phyloP scores from a whole-genome alignment of 176 grass and related monocot genomes.

The Eragrostis nindensis region DNA sequence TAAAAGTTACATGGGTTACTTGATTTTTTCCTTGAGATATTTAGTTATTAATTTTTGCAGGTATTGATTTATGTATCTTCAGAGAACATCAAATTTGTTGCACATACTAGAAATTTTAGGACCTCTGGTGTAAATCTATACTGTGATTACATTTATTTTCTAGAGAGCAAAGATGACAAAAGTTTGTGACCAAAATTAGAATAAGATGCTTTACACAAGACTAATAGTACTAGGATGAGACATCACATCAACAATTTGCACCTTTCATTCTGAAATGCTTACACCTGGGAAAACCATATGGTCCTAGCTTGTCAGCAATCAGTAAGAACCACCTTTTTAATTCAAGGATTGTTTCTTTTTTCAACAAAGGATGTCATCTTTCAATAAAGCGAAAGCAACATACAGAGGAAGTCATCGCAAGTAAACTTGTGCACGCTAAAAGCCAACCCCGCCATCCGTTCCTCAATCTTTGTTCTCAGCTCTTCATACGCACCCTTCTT shows the following conservation, averaged over 20 bases:
- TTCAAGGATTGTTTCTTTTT: conserved; percentile 25
- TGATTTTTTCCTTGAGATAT: background rate
- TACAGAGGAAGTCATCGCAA: conserved; percentile 48
- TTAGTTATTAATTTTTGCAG: background rate
- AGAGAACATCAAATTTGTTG: background rate
- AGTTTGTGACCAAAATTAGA: conserved; percentile 9
- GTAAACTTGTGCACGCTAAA: conserved; percentile 57
- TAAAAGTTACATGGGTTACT: background rate
- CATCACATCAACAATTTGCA: conserved; percentile 48
- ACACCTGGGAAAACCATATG: conserved; percentile 48
- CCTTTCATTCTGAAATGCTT: conserved; percentile 32
- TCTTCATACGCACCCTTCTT: conserved; percentile 27
- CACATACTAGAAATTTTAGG: background rate
- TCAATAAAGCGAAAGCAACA: conserved; percentile 60
- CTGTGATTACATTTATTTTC: background rate
- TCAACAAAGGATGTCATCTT: conserved; percentile 46
- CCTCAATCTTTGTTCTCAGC: conserved; percentile 35
- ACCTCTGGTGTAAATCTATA: background rate
- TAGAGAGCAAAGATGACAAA: conserved; percentile 5
- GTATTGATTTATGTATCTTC: background rate
- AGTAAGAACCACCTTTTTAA: conserved; percentile 36
- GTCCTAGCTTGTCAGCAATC: conserved; percentile 41
- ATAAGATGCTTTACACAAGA: conserved; percentile 46
- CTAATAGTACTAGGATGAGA: conserved; percentile 26
- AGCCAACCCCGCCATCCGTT: conserved; percentile 36